Base-by-base conservation (phyloP, 1,284 basidiomycete species). In the Coniferiporia sulphurascens region DNA sequence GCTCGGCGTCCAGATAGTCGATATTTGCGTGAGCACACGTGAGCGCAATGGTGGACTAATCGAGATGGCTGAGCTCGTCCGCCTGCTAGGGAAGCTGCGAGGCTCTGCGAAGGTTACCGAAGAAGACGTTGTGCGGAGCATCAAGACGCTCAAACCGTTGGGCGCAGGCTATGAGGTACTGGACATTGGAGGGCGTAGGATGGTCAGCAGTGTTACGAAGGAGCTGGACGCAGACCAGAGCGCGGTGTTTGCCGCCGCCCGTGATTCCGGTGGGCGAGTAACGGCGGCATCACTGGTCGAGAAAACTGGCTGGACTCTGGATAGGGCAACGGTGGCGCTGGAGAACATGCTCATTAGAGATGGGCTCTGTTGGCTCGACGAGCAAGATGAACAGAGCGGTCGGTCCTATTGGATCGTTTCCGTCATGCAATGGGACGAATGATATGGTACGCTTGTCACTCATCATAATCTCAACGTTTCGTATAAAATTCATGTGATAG, bases 1-100 rank as follows among this genome's bases (percentile, higher is more conserved):
- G 68, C 83, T 99, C 1, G 93, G 93, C 2, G 93, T 98, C 27
- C 96, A 99, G 76, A 90, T 99, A 63, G 94, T 99, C 52, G 96
- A 99, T 70, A 85, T 99, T 15, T 98, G 96, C 68, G 87, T 98
- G 35, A 89, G 85, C 69, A 96, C 93, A 8, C 78, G 95, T 48
- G 86, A 89, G 59, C 76, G 86, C 48, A 98, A 98, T 65, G 96
- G 97, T 0, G 96, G 97, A 0, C 75, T 98, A 55, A 94, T 99
- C 57, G 89, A 90, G 65, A 85, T 98, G 80, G 78, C 81, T 10
- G 95, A 98, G 71, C 78, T 99, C 46, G 79, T 97, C 17, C 73
- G 85, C 35, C 79, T 94, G 53, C 83, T 99, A 46, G 83, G 82
- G 61, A 85, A 83, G 66, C 75, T 98, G 51, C 78, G 96, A 7